phyloP scores from a whole-genome alignment of 73 alveolate species.

The Paramecium tetraurelia region DNA sequence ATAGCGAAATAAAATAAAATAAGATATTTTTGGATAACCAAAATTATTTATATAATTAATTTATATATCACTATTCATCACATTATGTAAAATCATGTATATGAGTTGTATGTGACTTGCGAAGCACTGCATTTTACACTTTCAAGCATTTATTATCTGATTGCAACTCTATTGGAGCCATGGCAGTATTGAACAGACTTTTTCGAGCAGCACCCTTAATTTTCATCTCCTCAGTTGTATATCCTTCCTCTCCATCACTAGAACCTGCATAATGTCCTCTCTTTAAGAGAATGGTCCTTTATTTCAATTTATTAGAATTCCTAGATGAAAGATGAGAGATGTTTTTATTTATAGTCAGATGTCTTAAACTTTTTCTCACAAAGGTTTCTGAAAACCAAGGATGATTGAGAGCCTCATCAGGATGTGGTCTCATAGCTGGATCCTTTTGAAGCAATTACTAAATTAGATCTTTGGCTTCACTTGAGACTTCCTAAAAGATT shows the following conservation, averaged over 20 bases:
- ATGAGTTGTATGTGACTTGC: background rate
- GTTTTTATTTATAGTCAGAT: background rate
- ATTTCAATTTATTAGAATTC: background rate
- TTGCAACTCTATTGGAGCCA: background rate
- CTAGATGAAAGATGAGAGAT: background rate
- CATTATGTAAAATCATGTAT: background rate
- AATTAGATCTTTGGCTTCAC: background rate
- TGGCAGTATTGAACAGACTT: background rate
- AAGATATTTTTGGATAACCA: conserved; percentile 5
- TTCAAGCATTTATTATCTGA: background rate
- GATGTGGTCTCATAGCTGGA: background rate
- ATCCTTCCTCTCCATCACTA: background rate
- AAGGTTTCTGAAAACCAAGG: conserved; percentile 18
- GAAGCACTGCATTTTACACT: background rate
- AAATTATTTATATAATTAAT: background rate
- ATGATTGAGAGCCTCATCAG: conserved; percentile 18
- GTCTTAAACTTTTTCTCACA: background rate
- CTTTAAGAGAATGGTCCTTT: background rate
- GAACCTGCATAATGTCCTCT: background rate
- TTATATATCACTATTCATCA: conserved; percentile 1
- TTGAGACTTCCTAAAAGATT: background rate
- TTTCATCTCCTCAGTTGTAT: background rate
- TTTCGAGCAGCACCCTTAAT: background rate
- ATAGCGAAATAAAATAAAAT: background rate
- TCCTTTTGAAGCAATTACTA: background rate